phyloP scores from a whole-genome alignment of 73 alveolate species.

The Stentor roeselii region DNA sequence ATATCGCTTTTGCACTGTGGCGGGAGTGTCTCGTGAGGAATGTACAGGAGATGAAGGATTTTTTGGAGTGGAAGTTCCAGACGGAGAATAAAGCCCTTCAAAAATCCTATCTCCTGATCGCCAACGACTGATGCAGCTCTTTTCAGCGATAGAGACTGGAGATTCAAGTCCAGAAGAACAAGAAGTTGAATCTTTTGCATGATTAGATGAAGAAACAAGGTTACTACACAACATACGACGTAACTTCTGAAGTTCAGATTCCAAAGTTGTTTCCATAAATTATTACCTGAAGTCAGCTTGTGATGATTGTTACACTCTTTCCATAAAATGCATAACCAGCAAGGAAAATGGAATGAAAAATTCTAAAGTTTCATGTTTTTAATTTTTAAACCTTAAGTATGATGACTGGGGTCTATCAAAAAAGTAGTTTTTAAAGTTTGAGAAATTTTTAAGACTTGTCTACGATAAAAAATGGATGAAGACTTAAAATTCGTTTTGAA shows the following conservation, averaged over 20 bases:
- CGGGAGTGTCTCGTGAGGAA: background rate
- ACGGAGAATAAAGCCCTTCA: background rate
- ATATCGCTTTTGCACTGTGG: background rate
- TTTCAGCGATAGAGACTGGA: background rate
- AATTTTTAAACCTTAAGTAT: no score
- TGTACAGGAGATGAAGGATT: constrained; percentile 6
- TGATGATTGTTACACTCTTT: background rate
- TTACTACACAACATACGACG: background rate
- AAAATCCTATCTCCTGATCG: background rate
- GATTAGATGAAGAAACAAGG: background rate
- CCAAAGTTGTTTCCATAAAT: background rate
- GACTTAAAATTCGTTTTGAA: no score
- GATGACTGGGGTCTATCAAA: no score
- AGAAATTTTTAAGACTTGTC: no score
- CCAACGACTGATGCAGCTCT: background rate
- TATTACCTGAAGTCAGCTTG: background rate
- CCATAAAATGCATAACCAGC: background rate
- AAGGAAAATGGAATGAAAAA: background rate
- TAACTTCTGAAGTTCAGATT: background rate
- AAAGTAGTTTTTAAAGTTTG: no score
- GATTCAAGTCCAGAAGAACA: background rate
- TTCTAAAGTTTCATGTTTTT: no score
- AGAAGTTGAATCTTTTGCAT: background rate
- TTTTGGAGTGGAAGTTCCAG: background rate
- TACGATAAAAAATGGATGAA: no score